Evolutionary conservation across 768 basidiomycete genomes (phyloP), one percentile per base, ranked within the genome.

Genomic region (Boletus rubroflammeus): DNA sequence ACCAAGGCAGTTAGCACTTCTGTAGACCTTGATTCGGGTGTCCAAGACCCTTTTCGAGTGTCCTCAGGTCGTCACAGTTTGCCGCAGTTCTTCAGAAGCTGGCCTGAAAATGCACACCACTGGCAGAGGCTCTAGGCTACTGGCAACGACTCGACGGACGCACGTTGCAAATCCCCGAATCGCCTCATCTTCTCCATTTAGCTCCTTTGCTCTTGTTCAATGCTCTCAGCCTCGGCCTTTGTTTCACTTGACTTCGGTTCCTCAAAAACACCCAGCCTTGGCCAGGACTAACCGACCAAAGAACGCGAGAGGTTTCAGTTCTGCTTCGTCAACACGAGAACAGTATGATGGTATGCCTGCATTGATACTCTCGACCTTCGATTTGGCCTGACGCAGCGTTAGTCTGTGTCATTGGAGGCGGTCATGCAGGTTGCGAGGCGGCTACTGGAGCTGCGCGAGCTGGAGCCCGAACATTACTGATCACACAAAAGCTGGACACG

Each of bases 361-460:
- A 34, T 42, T 9, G 19, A 26, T 43, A 38, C n/a, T 54, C 28
- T 56, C 8, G n/a, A 54, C 5, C 35, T 28, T 51, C 73, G 76
- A 8, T 26, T 10, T 14, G 15, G 76, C 58, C 73, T 72, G 46
- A 78, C 68, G 17, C 58, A 73, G 8, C 74, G 75, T 21, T 21
- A 82, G 90, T 93, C 0, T 91, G 91, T 62, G 78, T 96, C 29
- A 90, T 96, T 60, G 93, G 93, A 26, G 93, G 88, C 4, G 93
- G 93, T 4, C 93, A 96, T 75, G 93, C 93, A 29, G 93, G 93
- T 1, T 93, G 90, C 62, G 93, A 96, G 67, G 93, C 93, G 1
- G 93, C 93, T 0, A 82, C 92, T 6, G 93, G 87, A 3, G 80
- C 93, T 15, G 92, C 93, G 1, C 78, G 93, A 42, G 81, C 86